Conservation (phyloP, 2,329 filamentous ascomycete species). For the Zymoseptoria brevis region DNA sequence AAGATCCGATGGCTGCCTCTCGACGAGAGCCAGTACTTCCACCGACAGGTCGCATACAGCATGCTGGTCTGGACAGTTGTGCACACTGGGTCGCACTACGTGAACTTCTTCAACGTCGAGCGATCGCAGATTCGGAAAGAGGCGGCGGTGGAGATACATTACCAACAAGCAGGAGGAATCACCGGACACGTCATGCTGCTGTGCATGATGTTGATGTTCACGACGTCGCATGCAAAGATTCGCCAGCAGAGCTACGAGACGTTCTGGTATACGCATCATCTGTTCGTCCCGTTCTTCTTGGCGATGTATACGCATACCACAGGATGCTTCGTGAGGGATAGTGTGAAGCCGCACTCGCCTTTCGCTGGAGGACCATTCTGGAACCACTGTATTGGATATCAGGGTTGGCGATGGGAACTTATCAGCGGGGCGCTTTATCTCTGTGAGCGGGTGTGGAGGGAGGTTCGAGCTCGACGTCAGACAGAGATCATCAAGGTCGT, state of each 20-base stretch:
- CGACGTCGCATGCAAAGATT: conserved; percentile 85
- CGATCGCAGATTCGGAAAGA: conserved; percentile 70
- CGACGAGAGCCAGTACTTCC: conserved; percentile 97
- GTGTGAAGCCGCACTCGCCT: conserved; percentile 62
- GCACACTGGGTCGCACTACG: conserved; percentile 77
- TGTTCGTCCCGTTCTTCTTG: conserved; percentile 94
- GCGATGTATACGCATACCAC: conserved; percentile 93
- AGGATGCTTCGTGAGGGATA: conserved; percentile 92
- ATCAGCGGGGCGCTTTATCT: conserved; percentile 80
- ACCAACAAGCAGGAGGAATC: conserved; percentile 77
- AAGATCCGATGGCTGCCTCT: conserved; percentile 82
- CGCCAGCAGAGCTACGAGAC: conserved; percentile 96
- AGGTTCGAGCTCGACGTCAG: conserved; percentile 72
- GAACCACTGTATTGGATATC: conserved; percentile 87
- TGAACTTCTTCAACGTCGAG: conserved; percentile 98
- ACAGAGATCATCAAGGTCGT: conserved; percentile 92
- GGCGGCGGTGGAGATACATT: conserved; percentile 83
- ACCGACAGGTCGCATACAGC: conserved; percentile 86
- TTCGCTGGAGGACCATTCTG: conserved; percentile 78
- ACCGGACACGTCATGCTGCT: conserved; percentile 96
- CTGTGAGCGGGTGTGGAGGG: conserved; percentile 79
- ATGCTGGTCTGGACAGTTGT: conserved; percentile 73
- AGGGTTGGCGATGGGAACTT: conserved; percentile 96
- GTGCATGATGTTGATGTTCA: conserved; percentile 99
- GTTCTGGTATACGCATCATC: conserved; percentile 98